These are phyloP conservation scores for Penicillium nordicum DNA, from an alignment of 2,329 filamentous ascomycete species.

Conservation along the genomic window DNA sequence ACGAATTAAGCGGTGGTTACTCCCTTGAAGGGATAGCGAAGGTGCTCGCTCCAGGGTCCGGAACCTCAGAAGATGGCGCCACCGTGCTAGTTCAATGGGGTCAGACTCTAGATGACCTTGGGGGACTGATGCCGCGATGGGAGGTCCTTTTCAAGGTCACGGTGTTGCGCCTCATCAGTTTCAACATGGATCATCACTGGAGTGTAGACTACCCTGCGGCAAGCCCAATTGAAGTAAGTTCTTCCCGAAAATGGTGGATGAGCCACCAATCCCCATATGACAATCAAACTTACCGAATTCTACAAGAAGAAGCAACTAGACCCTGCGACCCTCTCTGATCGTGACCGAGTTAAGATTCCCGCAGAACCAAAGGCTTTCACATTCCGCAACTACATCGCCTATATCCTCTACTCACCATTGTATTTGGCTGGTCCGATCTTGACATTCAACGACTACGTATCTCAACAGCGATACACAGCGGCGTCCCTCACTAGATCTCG, in stretches of 20 bases:
- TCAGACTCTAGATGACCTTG: conserved; percentile 69
- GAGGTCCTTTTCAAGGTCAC: conserved; percentile 98
- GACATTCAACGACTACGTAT: conserved; percentile 97
- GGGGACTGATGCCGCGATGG: conserved; percentile 86
- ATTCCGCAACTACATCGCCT: conserved; percentile 85
- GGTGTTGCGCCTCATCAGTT: conserved; percentile 86
- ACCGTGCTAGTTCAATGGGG: conserved; percentile 59
- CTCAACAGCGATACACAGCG: conserved; percentile 71
- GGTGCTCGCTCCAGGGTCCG: conserved; percentile 41
- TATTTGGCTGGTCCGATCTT: conserved; percentile 91
- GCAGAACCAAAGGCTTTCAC: conserved; percentile 67
- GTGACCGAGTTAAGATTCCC: conserved; percentile 76
- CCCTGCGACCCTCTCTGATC: conserved; percentile 78
- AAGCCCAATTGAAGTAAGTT: conserved; percentile 76
- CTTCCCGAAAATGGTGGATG: neutral
- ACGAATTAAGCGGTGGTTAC: conserved; percentile 80
- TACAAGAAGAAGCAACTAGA: conserved; percentile 98
- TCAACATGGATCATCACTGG: conserved; percentile 97
- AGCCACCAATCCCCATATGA: neutral
- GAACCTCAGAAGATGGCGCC: conserved; percentile 39
- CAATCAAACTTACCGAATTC: conserved; percentile 26
- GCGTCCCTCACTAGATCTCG: conserved; percentile 67
- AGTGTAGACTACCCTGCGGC: conserved; percentile 63
- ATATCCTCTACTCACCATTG: conserved; percentile 84
- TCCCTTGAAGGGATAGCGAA: conserved; percentile 61